Percentiles rank a stretch among this genome's conserved stretches.
These are phyloP conservation scores for Trichoderma gracile DNA, from an alignment of 2,329 filamentous ascomycete species.

Conservation along the genomic window DNA sequence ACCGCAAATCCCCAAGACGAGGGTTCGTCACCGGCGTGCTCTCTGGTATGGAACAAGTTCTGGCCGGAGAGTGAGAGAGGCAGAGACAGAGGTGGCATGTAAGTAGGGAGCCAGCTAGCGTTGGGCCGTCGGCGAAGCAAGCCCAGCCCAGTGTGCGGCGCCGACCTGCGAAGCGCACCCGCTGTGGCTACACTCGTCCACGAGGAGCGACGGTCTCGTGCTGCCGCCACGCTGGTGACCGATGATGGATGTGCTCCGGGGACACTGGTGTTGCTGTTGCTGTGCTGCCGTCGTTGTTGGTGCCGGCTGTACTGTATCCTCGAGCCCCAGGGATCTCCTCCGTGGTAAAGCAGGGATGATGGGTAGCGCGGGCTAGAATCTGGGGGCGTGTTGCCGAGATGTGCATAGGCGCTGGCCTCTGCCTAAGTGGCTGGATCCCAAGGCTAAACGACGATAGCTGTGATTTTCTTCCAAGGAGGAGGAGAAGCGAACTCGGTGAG, in stretches of 20 bases:
- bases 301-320: constrained; percentile 15
- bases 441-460: constrained; percentile 37
- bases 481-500: constrained; percentile 46
- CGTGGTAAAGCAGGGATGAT: constrained; percentile 30
- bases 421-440: constrained; percentile 23
- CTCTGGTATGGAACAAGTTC: neutral
- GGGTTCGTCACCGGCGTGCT: constrained; percentile 16
- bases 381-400: constrained; percentile 31
- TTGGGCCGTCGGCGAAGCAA: constrained; percentile 16
- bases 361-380: constrained; percentile 30
- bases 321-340: constrained; percentile 7
- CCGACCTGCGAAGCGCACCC: constrained; percentile 21
- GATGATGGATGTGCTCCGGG: constrained; percentile 10
- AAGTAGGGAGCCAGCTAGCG: constrained; percentile 32
- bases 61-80: constrained; percentile 29
- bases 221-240: constrained; percentile 19
- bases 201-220: constrained; percentile 18
- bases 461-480: constrained; percentile 37
- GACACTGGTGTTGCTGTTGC: constrained; percentile 17
- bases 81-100: constrained; percentile 33
- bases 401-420: constrained; percentile 28
- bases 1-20: constrained; percentile 30
- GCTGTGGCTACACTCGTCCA: constrained; percentile 15
- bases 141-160: constrained; percentile 20
- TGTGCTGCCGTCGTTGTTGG: constrained; percentile 8